A percentile compares a stretch with the other conserved stretches of the same genome.
Evolutionary conservation across 208 protist genomes (phyloP).

Genomic region (Leptomonas seymouri): DNA sequence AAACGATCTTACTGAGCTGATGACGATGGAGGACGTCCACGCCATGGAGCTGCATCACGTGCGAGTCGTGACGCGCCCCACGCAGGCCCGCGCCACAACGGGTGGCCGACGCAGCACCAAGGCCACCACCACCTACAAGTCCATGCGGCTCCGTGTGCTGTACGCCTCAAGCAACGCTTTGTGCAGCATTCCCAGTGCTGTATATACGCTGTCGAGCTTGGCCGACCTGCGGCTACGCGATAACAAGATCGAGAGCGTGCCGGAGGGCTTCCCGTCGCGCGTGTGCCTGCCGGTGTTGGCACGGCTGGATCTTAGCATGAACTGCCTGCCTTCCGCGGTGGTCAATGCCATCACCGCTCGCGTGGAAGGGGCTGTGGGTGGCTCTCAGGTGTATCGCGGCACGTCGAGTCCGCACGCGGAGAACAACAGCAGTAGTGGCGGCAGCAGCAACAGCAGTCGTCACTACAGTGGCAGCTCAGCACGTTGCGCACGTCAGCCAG

Average conservation of each 20-base stretch:
- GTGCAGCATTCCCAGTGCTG: conserved; percentile 17
- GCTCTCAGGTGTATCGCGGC: not conserved
- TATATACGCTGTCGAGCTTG: conserved; percentile 41
- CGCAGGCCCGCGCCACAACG: conserved; percentile 12
- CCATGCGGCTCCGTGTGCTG: conserved; percentile 48
- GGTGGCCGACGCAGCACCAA: conserved; percentile 7
- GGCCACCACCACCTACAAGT: conserved; percentile 5
- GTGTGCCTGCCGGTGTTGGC: conserved; percentile 19
- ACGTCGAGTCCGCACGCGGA: not conserved
- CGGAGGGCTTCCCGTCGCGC: conserved; percentile 25
- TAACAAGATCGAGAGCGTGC: conserved; percentile 26
- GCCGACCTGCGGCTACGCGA: conserved; percentile 41
- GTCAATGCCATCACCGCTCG: conserved; percentile 14
- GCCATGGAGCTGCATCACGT: conserved; percentile 16
- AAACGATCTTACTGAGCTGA: conserved; percentile 45
- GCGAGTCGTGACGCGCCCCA: conserved; percentile 20
- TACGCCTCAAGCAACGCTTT: conserved; percentile 54
- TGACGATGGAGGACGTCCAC: conserved; percentile 31
- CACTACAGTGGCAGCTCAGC: not conserved
- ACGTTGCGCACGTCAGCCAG: not conserved
- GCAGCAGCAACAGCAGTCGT: not conserved
- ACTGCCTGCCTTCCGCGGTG: conserved; percentile 12
- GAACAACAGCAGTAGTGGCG: not conserved
- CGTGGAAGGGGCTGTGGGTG: not conserved
- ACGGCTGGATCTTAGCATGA: conserved; percentile 34